Evolutionary conservation across 2,329 filamentous ascomycete species (phyloP), one percentile per base, ranked within the genome.

Genomic region (Cladosporium sp.): DNA sequence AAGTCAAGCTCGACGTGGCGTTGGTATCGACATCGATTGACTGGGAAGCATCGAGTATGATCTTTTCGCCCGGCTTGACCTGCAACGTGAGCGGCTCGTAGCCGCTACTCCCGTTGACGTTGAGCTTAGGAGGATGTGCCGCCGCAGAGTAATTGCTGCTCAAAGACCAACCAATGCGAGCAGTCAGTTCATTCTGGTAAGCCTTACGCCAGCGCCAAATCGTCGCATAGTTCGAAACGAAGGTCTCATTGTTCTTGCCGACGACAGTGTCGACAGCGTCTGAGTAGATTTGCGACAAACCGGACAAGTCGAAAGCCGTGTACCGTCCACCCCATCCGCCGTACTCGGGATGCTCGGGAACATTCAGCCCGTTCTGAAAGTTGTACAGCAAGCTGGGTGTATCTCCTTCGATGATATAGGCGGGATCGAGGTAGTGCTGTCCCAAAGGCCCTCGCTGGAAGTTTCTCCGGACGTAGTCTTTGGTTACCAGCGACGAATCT

Each of bases 401-500:
- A 53, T 78, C 77, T 5, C 76, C 77, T 59, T 83, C 80, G 9
- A 73, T 70, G 48, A 80, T 79, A 56, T 71, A 80, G 11, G 72
- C 60, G 43, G 72, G 73, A 54, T 79, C 74, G 10, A 69, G 68
- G 57, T 72, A 70, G 32, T 63, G 64, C 32, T 60, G 64, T 44
- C 71, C 68, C 2, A 81, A 65, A 0, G 72, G 66, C 0, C 77
- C 76, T 13, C 80, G 71, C 55, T 81, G 78, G 42, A 82, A 75
- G 55, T 82, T 72, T 44, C 76, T 66, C 43, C 73, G 72, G 46
- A 82, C 66, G 78, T 78, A 82, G 11, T 72, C 68, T 49, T 74
- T 72, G 5, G 73, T 73, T 31, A 81, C 66, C 35, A 74, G 74
- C 3, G 68, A 66, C 33, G 66, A 67, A 52, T 82, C 75, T 0